These are phyloP conservation scores for Pyricularia sp. DNA, from an alignment of 2,329 filamentous ascomycete species.

Conservation along the genomic window DNA sequence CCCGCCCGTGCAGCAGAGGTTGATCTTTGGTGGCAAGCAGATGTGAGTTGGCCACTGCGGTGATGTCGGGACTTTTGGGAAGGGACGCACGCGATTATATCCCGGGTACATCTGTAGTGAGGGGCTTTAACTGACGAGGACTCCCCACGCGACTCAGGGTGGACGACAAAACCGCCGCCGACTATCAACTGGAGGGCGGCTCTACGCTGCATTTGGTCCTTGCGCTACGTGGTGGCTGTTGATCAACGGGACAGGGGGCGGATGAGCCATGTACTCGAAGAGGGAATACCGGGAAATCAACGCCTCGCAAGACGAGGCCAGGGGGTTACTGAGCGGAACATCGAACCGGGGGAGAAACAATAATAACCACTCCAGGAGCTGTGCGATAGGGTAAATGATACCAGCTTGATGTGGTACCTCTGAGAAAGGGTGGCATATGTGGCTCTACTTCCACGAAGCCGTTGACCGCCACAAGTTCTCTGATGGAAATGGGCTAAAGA, in stretches of 20 bases:
- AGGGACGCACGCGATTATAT: background rate
- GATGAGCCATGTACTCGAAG: background rate
- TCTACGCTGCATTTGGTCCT: constrained; percentile 92
- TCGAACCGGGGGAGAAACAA: background rate
- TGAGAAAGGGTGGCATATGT: background rate
- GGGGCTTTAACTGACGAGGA: background rate
- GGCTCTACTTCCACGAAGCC: background rate
- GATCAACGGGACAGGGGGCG: background rate
- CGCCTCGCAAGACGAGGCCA: background rate
- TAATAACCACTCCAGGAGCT: background rate
- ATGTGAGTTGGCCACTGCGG: constrained; percentile 47
- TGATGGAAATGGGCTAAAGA: background rate
- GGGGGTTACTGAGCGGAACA: background rate
- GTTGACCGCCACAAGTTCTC: background rate
- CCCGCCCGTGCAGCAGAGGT: constrained; percentile 85
- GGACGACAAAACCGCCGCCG: constrained; percentile 84
- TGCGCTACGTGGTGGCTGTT: constrained; percentile 62
- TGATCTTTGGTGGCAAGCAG: constrained; percentile 96
- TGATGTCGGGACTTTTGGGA: background rate
- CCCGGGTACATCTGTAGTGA: no score
- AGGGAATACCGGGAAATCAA: background rate
- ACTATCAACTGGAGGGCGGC: constrained; percentile 84
- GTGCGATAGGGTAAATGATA: background rate
- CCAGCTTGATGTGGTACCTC: background rate
- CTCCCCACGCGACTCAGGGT: constrained; percentile 44